phyloP scores from a whole-genome alignment of 352 stramenopile genomes.

The Peronosclerospora sorghi region DNA sequence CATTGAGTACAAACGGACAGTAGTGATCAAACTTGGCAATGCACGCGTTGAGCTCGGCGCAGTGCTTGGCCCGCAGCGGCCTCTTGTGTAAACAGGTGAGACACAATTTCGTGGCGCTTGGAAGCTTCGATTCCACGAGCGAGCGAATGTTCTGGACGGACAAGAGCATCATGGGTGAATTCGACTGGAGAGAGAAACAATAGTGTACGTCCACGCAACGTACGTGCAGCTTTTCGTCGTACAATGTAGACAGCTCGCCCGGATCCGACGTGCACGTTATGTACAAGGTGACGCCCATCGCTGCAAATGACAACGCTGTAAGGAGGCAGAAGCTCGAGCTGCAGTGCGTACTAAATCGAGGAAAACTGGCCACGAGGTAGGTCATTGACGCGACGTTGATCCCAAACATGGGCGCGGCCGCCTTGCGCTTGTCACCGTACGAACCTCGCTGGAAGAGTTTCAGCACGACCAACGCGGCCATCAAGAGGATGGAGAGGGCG shows the following conservation, averaged over 20 bases:
- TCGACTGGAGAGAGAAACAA: too few species aligned
- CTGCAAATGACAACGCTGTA: constrained; percentile 12
- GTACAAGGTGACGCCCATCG: constrained; percentile 46
- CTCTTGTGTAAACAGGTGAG: constrained; percentile 70
- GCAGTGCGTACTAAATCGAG: constrained; percentile 21
- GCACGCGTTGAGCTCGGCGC: constrained; percentile 63
- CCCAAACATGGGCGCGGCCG: constrained; percentile 56
- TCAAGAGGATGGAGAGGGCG: constrained; percentile 24
- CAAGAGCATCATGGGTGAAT: background rate
- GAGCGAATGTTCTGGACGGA: constrained; percentile 41
- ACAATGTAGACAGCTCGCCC: constrained; percentile 52
- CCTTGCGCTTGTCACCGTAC: constrained; percentile 70
- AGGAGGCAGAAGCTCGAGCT: constrained; percentile 20
- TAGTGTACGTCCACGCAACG: constrained; percentile 1
- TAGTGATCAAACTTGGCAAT: constrained; percentile 82
- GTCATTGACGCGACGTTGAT: constrained; percentile 63
- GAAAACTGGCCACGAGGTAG: constrained; percentile 44
- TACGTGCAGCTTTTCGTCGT: constrained; percentile 56
- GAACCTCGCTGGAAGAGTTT: constrained; percentile 48
- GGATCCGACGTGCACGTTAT: constrained; percentile 41
- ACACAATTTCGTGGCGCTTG: constrained; percentile 62
- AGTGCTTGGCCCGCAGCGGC: constrained; percentile 68
- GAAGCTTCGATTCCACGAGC: constrained; percentile 66
- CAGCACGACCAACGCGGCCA: constrained; percentile 24
- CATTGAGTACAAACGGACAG: constrained; percentile 86